phyloP scores from a whole-genome alignment of 768 basidiomycete genomes.

The Lepiota subincarnata region DNA sequence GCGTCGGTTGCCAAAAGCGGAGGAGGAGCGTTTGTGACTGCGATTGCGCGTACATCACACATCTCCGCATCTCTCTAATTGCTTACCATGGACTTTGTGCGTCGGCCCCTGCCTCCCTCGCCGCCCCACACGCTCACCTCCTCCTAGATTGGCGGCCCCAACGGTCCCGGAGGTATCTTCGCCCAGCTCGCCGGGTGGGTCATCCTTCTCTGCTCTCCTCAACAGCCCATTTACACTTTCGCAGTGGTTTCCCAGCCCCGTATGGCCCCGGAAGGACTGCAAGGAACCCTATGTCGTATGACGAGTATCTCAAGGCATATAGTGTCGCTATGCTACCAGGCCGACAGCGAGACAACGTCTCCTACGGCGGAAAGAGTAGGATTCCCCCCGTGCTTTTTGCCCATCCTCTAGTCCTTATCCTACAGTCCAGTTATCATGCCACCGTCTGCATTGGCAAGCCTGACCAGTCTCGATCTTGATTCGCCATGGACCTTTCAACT shows the following conservation, averaged over 20 bases:
- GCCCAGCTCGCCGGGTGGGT: slow-evolving; percentile 61
- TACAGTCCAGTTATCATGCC: slow-evolving; percentile 88
- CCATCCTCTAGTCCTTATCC: slow-evolving; percentile 9
- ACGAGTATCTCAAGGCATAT: slow-evolving; percentile 92
- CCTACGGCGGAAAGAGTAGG: slow-evolving; percentile 95
- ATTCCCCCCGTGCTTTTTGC: slow-evolving; percentile 2
- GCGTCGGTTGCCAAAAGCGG: slow-evolving; percentile 29
- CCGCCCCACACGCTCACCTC: slow-evolving; percentile 8
- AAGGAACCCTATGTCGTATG: slow-evolving; percentile 70
- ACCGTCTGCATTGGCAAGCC: slow-evolving; percentile 84
- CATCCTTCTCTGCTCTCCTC: slow-evolving; percentile 6
- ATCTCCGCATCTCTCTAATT: no score
- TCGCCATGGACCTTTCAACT: slow-evolving; percentile 96
- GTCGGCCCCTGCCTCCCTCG: slow-evolving; percentile 14
- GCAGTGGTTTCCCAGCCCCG: slow-evolving; percentile 51
- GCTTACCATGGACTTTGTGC: slow-evolving; percentile 40
- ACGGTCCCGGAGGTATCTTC: slow-evolving; percentile 59
- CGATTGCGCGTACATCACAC: slow-evolving; percentile 17
- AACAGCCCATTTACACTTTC: slow-evolving; percentile 12
- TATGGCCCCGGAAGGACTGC: slow-evolving; percentile 41
- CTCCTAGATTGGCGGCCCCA: slow-evolving; percentile 37
- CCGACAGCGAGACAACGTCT: slow-evolving; percentile 82
- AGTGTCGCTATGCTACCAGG: slow-evolving; percentile 93
- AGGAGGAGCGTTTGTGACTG: slow-evolving; percentile 29
- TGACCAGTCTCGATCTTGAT: slow-evolving; percentile 85